Base-by-base conservation (phyloP, 2,329 filamentous ascomycete species). In the Aspergillus fijiensis region DNA sequence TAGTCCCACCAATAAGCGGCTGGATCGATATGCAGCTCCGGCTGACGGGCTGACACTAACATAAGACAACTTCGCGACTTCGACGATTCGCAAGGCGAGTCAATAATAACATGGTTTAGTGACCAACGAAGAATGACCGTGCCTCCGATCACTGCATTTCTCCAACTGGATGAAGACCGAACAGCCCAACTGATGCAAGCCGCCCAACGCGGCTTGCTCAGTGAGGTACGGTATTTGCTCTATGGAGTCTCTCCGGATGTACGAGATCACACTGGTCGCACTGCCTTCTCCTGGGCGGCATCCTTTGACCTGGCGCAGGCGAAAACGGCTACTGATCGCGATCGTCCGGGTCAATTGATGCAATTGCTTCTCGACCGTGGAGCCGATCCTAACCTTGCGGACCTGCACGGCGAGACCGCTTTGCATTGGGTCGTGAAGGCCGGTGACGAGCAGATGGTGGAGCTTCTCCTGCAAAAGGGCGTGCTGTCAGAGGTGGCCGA, bases 391-490 rank as follows among this genome's bases (percentile, higher is more conserved):
- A 51, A 62, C 6, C 54, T 62, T 10, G 62, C 14, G 11, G 62
- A 64, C 33, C 19, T 58, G 11, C 55, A 60, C 42, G 62, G 60
- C 16, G 60, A 64, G 33, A 57, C 60, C 4, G 60, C 62, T 5
- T 19, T 64, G 19, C 62, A 64, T 16, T 64, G 62, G 62, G 62
- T 60, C 3, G 58, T 50, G 2, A 64, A 62, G 23, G 55, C 23
- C 14, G 62, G 60, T 2, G 48, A 62, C 11, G 7, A 58, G 4
- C n/a, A 23, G 6, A 62, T 60, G 57, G 55, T 64, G 11, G 31
- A 51, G 2, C 33, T 60, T 12, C 57, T 64, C 7, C 29, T 62
- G 51, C 51, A 59, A 23, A 60, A 62, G 6, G 49, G 55, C 9
- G 49, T 60, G 3, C 27, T 19, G 4, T 31, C 57, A 10, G 61